Evolutionary conservation across 2,329 filamentous ascomycete genomes (phyloP), one percentile per base, ranked within the genome.

Genomic region (Lasiodiplodia theobromae): DNA sequence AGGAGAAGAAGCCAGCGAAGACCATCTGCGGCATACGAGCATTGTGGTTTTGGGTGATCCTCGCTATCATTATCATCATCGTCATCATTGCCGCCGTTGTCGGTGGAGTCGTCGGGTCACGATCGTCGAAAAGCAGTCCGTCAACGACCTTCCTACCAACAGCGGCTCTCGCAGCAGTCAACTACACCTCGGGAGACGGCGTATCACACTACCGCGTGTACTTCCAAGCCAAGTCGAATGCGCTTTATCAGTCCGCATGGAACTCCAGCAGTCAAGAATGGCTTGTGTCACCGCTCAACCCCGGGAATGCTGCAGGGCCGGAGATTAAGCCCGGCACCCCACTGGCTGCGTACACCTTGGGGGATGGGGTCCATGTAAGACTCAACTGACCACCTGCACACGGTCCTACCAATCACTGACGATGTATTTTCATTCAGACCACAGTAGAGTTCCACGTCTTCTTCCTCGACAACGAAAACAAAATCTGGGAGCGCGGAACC

Each of bases 191-290:
- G 53, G 53, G 14, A 18, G 37, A 38, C 31, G 53, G 31, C 53
- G 18, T 56, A n/a, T 3, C 34, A 37, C 53, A 56, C 28, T n/a
- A 56, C 11, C 53, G 53, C 18, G 53, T 56, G 11, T 56, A 56
- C 28, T 56, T 56, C 16, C 53, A 56, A 37, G 53, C 53, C 53
- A 25, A 56, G 25, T 56, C 53, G 7, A 56, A 56, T 23, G 53
- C 53, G 53, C 53, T 56, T 10, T 56, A 56, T 23, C 28, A 56
- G 53, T 56, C 53, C 1, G 53, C 53, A 37, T 56, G 53, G 53
- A 56, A 56, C 53, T 56, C 53, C 53, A 56, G 53, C 53, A 10
- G 14, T 37, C 53, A 56, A 56, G 10, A 56, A 37, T 56, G 53
- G 53, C 31, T 10, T 10, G 53, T 56, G 21, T 37, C 18, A 16